These are phyloP conservation scores for Penicillium canariense DNA, from an alignment of 495 filamentous ascomycete genomes.

Conservation along the genomic window DNA sequence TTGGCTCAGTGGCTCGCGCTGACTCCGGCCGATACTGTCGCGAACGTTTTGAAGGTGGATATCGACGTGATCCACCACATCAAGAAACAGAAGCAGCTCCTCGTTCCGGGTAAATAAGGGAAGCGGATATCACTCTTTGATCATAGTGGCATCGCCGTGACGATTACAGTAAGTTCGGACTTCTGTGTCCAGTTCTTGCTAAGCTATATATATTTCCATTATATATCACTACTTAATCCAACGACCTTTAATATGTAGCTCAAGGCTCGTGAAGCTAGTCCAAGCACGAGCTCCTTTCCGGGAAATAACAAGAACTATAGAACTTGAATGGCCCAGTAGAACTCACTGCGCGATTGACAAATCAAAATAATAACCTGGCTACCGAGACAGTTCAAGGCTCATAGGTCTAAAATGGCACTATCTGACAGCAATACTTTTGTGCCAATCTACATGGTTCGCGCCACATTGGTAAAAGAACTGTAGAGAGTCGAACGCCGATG, in stretches of 20 bases:
- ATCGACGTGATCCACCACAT: constrained; percentile 53
- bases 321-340: too few species aligned
- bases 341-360: too few species aligned
- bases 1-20: constrained; percentile 65
- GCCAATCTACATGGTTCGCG: background rate
- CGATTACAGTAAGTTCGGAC: too few species aligned
- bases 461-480: background rate
- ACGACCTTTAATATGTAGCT: background rate
- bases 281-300: too few species aligned
- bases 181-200: background rate
- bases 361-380: too few species aligned
- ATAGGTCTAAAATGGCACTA: too few species aligned
- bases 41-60: constrained; percentile 55
- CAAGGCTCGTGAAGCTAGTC: background rate
- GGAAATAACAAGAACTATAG: too few species aligned
- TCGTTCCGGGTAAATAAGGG: constrained; percentile 26
- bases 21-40: constrained; percentile 59
- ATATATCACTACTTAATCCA: background rate
- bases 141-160: background rate
- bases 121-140: too few species aligned
- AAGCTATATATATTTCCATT: constrained; percentile 1
- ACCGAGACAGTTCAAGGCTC: too few species aligned
- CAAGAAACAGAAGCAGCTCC: constrained; percentile 63
- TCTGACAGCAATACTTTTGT: too few species aligned
- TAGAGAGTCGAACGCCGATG: background rate